Evolutionary conservation across 371 early-diverging fungal species (phyloP), one percentile per base, ranked within the genome.

Genomic region (Apophysomyces elegans): DNA sequence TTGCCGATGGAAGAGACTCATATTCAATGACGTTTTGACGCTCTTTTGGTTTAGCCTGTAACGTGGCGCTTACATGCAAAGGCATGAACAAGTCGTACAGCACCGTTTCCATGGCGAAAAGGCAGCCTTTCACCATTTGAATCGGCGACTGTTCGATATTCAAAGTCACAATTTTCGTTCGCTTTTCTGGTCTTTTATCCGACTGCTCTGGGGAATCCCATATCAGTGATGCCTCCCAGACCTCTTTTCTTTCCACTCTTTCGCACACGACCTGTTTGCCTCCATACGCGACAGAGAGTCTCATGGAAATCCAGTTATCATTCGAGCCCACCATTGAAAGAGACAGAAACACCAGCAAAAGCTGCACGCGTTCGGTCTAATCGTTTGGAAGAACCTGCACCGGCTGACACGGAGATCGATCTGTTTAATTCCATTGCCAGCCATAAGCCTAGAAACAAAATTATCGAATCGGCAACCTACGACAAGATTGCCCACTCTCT

Each of bases 381-480:
- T 11, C 16, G 21, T 21, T 11, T 50, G n/a, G 18, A 50, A 21
- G 54, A 16, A n/a, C 54, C 54, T 50, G 54, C 54, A 5, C 54
- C 54, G 32, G 54, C 54, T 11, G 21, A 26, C 11, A 50, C 54
- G 1, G 54, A 50, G 21, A 21, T 8, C 5, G 54, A 50, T 21
- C 21, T 50, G 21, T 50, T 50, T 21, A 50, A 50, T 11, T 50
- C 54, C 21, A 50, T 50, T 50, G 54, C 54, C 21, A 50, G 54
- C 11, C 54, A 50, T 11, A n/a, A 21, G 21, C 54, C 54, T n/a
- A 50, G 54, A 50, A 50, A 21, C 11, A 50, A 50, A 5, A 21
- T 50, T 21, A 26, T 50, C 7, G 54, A n/a, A n/a, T 50, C 54
- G 18, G 54, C 16, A 21, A 50, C 16, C 16, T 50, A 50, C 54